Percentiles rank a stretch among this genome's conserved stretches.
These are phyloP conservation scores for Polyplosphaeria fusca DNA, from an alignment of 495 filamentous ascomycete species.

Conservation along the genomic window DNA sequence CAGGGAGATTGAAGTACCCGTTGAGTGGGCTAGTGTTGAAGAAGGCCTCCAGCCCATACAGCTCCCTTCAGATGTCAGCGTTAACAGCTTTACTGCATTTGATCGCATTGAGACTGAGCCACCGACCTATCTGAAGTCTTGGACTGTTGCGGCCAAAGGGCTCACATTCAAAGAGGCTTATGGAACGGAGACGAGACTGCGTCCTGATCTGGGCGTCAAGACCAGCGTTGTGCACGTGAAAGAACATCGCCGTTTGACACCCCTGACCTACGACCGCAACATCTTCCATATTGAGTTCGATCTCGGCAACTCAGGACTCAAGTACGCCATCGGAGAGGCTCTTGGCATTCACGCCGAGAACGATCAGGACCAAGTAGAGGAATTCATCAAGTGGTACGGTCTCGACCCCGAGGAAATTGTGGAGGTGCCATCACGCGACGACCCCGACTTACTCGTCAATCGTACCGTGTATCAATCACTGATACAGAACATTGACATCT, in stretches of 20 bases:
- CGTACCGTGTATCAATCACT: slow-evolving; percentile 92
- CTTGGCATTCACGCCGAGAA: slow-evolving; percentile 96
- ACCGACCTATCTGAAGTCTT: slow-evolving; percentile 63
- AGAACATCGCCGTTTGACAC: slow-evolving; percentile 91
- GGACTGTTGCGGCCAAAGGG: slow-evolving; percentile 79
- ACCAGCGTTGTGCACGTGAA: slow-evolving; percentile 86
- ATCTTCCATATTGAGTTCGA: slow-evolving; percentile 99
- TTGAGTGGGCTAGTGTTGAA: slow-evolving; percentile 69
- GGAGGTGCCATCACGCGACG: slow-evolving; percentile 84
- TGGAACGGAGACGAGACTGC: slow-evolving; percentile 64
- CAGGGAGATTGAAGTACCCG: slow-evolving; percentile 68
- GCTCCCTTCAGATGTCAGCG: slow-evolving; percentile 59
- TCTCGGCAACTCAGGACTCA: slow-evolving; percentile 82
- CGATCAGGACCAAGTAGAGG: slow-evolving; percentile 68
- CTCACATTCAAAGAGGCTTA: slow-evolving; percentile 95
- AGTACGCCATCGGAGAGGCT: slow-evolving; percentile 96
- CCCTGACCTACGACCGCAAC: slow-evolving; percentile 86
- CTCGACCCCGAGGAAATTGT: slow-evolving; percentile 78
- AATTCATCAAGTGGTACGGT: slow-evolving; percentile 87
- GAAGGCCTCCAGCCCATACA: slow-evolving; percentile 51
- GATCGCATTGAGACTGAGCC: slow-evolving; percentile 72
- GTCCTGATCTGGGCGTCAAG: slow-evolving; percentile 81
- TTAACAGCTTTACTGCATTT: slow-evolving; percentile 79
- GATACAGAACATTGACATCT: slow-evolving; percentile 92
- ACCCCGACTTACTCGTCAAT: slow-evolving; percentile 71